Percentiles rank a stretch among this genome's conserved stretches.
phyloP scores from a whole-genome alignment of 2,329 filamentous ascomycete genomes.

The Ceratocystis ficicola region DNA sequence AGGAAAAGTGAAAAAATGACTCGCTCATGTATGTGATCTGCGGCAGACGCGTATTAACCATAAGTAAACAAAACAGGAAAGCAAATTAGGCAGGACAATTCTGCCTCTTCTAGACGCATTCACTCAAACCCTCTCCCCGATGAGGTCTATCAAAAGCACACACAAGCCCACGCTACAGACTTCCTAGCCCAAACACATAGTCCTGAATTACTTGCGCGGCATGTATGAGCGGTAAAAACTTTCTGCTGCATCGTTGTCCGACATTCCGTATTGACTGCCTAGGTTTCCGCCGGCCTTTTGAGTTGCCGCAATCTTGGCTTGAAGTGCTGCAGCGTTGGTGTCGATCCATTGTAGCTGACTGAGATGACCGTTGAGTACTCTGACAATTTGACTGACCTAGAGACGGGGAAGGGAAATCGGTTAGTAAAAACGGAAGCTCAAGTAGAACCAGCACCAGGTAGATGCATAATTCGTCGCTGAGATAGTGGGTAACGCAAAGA shows the following conservation, averaged over 20 bases:
- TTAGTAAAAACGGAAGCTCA: neutral
- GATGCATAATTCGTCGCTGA: no score
- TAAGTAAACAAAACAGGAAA: constrained; percentile 13
- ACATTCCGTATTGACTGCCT: constrained; percentile 44
- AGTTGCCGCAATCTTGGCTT: constrained; percentile 68
- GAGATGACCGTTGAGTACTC: constrained; percentile 86
- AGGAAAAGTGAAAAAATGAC: neutral
- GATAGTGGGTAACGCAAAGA: neutral
- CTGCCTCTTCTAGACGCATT: neutral
- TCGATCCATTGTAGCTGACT: constrained; percentile 90
- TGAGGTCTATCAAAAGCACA: constrained; percentile 1
- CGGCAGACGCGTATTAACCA: constrained; percentile 2
- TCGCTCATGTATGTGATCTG: constrained; percentile 13
- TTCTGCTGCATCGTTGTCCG: constrained; percentile 62
- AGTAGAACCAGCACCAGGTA: no score
- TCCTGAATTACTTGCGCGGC: constrained; percentile 47
- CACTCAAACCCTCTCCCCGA: neutral
- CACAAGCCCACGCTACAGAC: neutral
- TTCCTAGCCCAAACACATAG: neutral
- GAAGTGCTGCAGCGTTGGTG: constrained; percentile 64
- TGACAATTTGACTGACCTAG: constrained; percentile 86
- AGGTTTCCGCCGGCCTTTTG: constrained; percentile 63
- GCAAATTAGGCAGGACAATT: neutral
- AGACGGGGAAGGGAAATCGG: neutral
- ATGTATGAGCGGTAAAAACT: constrained; percentile 86